A percentile compares a stretch with the other conserved stretches of the same genome.
Evolutionary conservation across 1,284 basidiomycete species (phyloP).

Genomic region (Exobasidium rhododendri): DNA sequence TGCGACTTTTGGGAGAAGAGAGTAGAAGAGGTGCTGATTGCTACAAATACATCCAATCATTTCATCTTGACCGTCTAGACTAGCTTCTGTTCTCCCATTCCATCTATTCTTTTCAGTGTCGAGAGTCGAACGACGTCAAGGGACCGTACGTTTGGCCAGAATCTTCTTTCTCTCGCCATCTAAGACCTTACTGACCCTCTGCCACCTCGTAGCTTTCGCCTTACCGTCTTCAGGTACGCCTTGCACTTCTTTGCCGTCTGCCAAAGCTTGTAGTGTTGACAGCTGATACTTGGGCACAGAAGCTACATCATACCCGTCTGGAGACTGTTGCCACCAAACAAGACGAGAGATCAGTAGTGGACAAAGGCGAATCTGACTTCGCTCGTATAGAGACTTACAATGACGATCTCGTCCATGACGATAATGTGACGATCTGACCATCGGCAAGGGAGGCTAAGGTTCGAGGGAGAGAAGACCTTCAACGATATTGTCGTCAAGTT

Average conservation of each 20-base stretch:
- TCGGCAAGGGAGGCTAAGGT: conserved; percentile 42
- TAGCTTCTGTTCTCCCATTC: background rate
- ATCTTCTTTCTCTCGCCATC: conserved; percentile 44
- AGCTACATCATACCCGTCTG: conserved; percentile 39
- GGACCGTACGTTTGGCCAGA: conserved; percentile 5
- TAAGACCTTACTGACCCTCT: conserved; percentile 22
- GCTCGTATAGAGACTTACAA: conserved; percentile 25
- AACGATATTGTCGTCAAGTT: background rate
- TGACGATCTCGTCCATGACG: conserved; percentile 52
- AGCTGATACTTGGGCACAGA: conserved; percentile 34
- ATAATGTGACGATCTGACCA: conserved; percentile 53
- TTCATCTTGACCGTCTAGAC: too few relatives aligned
- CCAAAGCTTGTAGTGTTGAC: conserved; percentile 13
- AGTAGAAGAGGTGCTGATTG: background rate
- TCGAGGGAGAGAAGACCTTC: background rate
- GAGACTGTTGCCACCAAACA: background rate
- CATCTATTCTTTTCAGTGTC: background rate
- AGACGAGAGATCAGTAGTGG: too few relatives aligned
- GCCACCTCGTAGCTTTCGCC: conserved; percentile 19
- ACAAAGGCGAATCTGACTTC: background rate
- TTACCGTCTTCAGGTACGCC: conserved; percentile 8
- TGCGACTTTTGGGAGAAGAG: too few relatives aligned
- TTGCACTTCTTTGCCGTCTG: conserved; percentile 13
- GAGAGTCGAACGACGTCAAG: too few relatives aligned
- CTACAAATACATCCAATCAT: background rate